These are phyloP conservation scores for Malus sieversii DNA, from an alignment of 306 rosid genomes.

Conservation along the genomic window DNA sequence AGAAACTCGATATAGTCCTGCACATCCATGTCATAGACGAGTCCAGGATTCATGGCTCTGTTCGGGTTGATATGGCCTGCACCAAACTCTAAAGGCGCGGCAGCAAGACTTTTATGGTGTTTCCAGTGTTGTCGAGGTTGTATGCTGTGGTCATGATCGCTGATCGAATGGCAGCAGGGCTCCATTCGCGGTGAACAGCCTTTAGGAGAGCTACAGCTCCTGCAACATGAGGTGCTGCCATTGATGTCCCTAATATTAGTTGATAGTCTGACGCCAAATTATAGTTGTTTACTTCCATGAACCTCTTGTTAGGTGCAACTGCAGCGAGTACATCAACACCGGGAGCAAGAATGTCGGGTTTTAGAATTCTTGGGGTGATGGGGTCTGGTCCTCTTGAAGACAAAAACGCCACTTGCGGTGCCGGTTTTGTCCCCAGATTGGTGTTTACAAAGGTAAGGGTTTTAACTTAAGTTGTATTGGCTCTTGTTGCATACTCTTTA, in stretches of 20 bases:
- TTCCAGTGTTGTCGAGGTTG: no score
- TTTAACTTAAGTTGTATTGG: not conserved
- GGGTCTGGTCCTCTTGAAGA: conserved; percentile 13
- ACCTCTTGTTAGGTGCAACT: not conserved
- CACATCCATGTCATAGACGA: no score
- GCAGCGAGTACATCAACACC: conserved; percentile 23
- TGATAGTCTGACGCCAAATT: not conserved
- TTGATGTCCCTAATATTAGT: conserved; percentile 10
- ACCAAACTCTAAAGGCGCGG: no score
- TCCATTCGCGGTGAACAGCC: no score
- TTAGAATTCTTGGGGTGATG: not conserved
- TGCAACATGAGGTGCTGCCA: conserved; percentile 19
- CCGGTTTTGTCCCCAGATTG: conserved; percentile 5
- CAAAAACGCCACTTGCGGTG: not conserved
- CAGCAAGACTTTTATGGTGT: no score
- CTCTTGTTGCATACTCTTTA: not conserved
- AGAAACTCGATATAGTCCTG: no score
- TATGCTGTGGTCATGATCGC: no score
- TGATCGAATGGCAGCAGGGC: no score
- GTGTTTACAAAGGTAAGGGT: not conserved
- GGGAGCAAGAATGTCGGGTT: conserved; percentile 9
- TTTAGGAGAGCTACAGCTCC: conserved; percentile 16
- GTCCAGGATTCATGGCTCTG: no score
- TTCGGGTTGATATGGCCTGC: no score
- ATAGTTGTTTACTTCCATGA: not conserved